Evolutionary conservation across 169 alveolate species (phyloP).

Genomic region (Cytauxzoon felis): DNA sequence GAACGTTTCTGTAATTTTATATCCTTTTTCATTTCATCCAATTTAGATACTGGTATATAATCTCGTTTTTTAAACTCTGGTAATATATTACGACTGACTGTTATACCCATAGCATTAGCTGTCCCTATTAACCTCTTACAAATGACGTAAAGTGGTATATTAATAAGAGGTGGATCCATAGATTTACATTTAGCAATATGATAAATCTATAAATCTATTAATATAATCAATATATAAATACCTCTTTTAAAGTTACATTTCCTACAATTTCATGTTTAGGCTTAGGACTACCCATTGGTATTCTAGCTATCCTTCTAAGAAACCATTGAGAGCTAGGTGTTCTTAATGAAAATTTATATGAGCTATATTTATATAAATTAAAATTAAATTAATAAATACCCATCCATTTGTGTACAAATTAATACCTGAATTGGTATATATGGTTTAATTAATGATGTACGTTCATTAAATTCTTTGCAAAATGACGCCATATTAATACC

Average conservation of each 20-base stretch:
- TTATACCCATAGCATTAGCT: conserved; percentile 74
- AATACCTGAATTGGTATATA: conserved; percentile 84
- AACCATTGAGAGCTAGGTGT: conserved; percentile 87
- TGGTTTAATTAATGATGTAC: conserved; percentile 76
- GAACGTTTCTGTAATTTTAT: conserved; percentile 60
- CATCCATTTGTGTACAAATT: conserved; percentile 73
- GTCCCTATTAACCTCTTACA: conserved; percentile 69
- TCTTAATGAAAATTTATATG: conserved; percentile 77
- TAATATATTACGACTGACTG: conserved; percentile 69
- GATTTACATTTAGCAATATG: conserved; percentile 81
- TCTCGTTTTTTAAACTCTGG: conserved; percentile 79
- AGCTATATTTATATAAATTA: conserved; percentile 38
- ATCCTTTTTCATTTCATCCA: conserved; percentile 77
- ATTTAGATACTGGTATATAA: conserved; percentile 70
- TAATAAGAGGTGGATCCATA: conserved; percentile 81
- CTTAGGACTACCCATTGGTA: conserved; percentile 79
- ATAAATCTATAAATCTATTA: conserved; percentile 63
- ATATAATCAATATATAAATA: neutral
- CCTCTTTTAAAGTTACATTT: conserved; percentile 81
- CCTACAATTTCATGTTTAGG: conserved; percentile 82
- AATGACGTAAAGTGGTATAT: conserved; percentile 68
- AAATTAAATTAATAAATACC: conserved; percentile 40
- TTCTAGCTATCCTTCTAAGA: conserved; percentile 81
- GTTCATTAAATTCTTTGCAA: conserved; percentile 85
- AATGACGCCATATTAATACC: conserved; percentile 87